phyloP scores from a whole-genome alignment of 441 rosid species.

The Syzygium malaccense region DNA sequence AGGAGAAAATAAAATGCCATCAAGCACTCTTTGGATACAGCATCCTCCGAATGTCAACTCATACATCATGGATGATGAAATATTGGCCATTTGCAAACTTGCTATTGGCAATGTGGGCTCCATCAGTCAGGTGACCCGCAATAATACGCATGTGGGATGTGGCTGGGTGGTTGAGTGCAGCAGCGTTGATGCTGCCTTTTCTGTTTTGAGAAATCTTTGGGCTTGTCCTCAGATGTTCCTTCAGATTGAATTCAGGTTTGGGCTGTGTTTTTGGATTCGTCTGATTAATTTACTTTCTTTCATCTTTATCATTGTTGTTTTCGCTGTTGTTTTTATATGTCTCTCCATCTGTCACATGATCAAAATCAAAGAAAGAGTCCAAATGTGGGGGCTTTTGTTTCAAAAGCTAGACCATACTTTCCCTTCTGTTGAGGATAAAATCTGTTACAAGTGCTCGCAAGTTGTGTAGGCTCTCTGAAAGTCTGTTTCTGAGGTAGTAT shows the following conservation, averaged over 20 bases:
- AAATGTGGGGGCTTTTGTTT: not conserved
- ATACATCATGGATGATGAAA: slow-evolving; percentile 34
- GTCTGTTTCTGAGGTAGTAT: not conserved
- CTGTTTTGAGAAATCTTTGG: slow-evolving; percentile 31
- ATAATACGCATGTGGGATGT: slow-evolving; percentile 26
- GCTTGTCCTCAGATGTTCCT: slow-evolving; percentile 37
- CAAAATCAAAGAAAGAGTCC: not conserved
- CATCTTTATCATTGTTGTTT: not conserved
- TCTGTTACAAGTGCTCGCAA: not conserved
- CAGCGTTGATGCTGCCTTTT: slow-evolving; percentile 28
- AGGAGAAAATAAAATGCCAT: slow-evolving; percentile 28
- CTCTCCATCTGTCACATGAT: not conserved
- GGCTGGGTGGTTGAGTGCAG: slow-evolving; percentile 48
- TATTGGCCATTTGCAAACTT: slow-evolving; percentile 34
- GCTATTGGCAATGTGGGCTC: slow-evolving; percentile 30
- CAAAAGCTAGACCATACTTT: not conserved
- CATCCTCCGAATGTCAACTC: slow-evolving; percentile 25
- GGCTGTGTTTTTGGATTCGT: not conserved
- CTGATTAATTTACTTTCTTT: not conserved
- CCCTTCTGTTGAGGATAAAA: not conserved
- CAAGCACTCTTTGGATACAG: slow-evolving; percentile 33
- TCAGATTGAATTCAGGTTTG: slow-evolving; percentile 47
- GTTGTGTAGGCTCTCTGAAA: not conserved
- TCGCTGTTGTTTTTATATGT: not conserved
- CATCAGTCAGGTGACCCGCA: slow-evolving; percentile 20